Conservation (phyloP, 495 filamentous ascomycete genomes). For the Glutinoglossum americanum region DNA sequence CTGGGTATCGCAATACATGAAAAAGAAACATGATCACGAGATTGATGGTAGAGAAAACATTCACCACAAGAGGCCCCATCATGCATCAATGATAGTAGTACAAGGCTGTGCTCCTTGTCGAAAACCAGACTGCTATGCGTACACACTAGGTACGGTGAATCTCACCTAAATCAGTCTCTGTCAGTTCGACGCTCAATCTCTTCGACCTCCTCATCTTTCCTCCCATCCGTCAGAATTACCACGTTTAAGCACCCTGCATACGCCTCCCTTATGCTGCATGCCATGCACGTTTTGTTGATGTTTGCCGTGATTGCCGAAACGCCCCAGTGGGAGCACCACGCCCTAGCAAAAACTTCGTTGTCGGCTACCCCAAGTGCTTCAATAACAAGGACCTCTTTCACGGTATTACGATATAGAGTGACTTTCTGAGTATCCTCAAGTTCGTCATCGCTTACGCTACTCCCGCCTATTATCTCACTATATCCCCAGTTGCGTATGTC, state of each 20-base stretch:
- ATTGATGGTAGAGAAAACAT: background rate
- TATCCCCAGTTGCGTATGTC: constrained; percentile 37
- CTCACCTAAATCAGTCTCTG: background rate
- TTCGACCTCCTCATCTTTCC: constrained; percentile 19
- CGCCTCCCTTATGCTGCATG: constrained; percentile 47
- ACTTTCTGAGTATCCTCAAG: constrained; percentile 10
- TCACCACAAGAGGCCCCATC: background rate
- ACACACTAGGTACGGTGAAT: constrained; percentile 2
- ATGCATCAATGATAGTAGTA: background rate
- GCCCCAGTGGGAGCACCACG: constrained; percentile 53
- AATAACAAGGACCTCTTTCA: constrained; percentile 42
- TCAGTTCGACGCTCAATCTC: constrained; percentile 13
- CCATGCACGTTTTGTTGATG: constrained; percentile 43
- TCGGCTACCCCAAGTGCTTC: constrained; percentile 48
- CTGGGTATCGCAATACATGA: constrained; percentile 1
- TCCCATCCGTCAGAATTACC: constrained; percentile 37
- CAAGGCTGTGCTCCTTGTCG: background rate
- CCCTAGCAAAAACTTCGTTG: constrained; percentile 51
- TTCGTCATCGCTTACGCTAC: constrained; percentile 9
- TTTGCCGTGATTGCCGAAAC: constrained; percentile 44
- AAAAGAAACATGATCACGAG: background rate
- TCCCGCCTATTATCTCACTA: constrained; percentile 14
- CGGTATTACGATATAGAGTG: constrained; percentile 2
- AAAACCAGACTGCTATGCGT: background rate
- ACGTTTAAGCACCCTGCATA: constrained; percentile 48